These are phyloP conservation scores for Verticillium dahliae DNA, from an alignment of 2,329 filamentous ascomycete species.

Conservation along the genomic window DNA sequence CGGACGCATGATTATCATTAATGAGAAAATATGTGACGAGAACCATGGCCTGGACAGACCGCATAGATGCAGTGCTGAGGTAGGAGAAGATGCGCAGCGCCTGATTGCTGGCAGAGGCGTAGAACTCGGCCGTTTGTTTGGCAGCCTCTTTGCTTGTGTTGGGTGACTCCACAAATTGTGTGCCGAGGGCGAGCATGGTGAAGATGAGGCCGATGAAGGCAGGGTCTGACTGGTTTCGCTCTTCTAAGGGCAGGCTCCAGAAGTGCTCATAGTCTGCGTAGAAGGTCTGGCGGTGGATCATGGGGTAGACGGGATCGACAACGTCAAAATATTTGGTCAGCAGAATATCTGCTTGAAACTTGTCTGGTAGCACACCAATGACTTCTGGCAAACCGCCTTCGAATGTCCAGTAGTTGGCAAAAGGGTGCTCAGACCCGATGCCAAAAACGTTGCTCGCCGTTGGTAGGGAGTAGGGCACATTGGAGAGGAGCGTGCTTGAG, in stretches of 20 bases:
- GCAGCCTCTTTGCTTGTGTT: slow-evolving; percentile 51
- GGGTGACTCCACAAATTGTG: slow-evolving; percentile 63
- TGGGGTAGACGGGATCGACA: slow-evolving; percentile 75
- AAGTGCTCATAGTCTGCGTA: slow-evolving; percentile 75
- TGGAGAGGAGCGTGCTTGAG: slow-evolving; percentile 59
- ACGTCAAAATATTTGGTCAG: slow-evolving; percentile 59
- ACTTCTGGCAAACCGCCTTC: slow-evolving; percentile 70
- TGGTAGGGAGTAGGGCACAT: slow-evolving; percentile 64
- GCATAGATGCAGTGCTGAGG: slow-evolving; percentile 65
- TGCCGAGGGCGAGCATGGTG: slow-evolving; percentile 70
- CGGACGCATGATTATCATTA: slow-evolving; percentile 78
- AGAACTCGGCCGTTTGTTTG: slow-evolving; percentile 74
- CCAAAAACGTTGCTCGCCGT: slow-evolving; percentile 74
- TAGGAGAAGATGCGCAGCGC: slow-evolving; percentile 70
- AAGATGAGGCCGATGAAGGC: slow-evolving; percentile 68
- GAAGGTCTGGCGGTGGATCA: slow-evolving; percentile 69
- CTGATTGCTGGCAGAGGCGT: slow-evolving; percentile 74
- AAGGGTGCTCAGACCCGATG: slow-evolving; percentile 72
- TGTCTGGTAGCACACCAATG: slow-evolving; percentile 67
- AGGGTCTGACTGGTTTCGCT: slow-evolving; percentile 58
- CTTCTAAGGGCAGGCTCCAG: slow-evolving; percentile 54
- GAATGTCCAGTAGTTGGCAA: slow-evolving; percentile 81
- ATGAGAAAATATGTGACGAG: slow-evolving; percentile 76
- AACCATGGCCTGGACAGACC: slow-evolving; percentile 74
- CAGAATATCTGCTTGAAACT: slow-evolving; percentile 68